Evolutionary conservation across 2,329 filamentous ascomycete species (phyloP), one percentile per base, ranked within the genome.

Genomic region (Davidsoniella neocaledoniae): DNA sequence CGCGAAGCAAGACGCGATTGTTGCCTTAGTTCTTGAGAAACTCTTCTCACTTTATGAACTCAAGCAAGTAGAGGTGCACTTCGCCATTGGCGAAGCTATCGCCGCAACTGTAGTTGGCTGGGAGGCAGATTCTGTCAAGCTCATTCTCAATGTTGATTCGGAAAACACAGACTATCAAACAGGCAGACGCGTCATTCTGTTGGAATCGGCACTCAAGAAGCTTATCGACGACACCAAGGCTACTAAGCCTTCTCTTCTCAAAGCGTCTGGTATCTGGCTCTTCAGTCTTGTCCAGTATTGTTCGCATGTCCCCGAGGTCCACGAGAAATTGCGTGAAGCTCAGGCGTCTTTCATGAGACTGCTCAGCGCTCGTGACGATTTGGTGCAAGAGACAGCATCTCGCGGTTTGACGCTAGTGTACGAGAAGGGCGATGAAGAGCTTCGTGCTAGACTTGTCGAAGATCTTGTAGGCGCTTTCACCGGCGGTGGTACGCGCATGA

Each of bases 351-450:
- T 98, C 63, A 88, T 93, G 70, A 73, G 81, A 23, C 80, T 95
- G 26, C 72, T 98, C 10, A 82, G 81, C 14, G 87, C 93, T 52
- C 76, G 88, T 17, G 91, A 98, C 58, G 88, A 96, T 60, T 75
- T 96, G 7, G 87, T 96, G 0, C 91, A 98, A 63, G 91, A 98
- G 64, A 93, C 87, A 4, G 88, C 91, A 3, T 94, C 90, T 0
- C 74, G 90, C 52, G 91, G 91, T 0, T 71, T 98, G 26, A 81
- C 86, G n/a, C 65, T 96, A 44, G 87, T 96, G 2, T 98, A 96
- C 61, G 88, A 95, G 59, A 86, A 86, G 61, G 91, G 91, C 1
- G 86, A 94, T 58, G 74, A 81, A 25, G 74, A 74, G 1, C 71
- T 95, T 17, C 90, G 85, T 61, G 80, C 85, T 52, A 80, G 87